A percentile compares a stretch with the other conserved stretches of the same genome.
phyloP scores from a whole-genome alignment of 2,329 filamentous ascomycete species.

The Tolypocladium nubicola region DNA sequence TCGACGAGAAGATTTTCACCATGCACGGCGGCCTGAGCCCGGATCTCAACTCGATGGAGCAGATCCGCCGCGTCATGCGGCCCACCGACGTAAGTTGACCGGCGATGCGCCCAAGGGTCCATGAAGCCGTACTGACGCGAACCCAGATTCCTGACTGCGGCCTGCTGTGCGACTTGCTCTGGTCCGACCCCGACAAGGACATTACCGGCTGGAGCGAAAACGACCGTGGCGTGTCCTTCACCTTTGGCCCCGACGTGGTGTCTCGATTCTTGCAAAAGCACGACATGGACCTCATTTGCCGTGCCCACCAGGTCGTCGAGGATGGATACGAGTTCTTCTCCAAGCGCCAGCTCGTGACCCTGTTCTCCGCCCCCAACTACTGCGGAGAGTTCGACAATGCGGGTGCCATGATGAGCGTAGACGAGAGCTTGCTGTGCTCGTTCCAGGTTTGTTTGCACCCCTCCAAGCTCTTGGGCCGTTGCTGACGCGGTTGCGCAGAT shows the following conservation, averaged over 20 bases:
- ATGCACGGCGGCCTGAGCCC: slow-evolving; percentile 98
- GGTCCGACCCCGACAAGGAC: slow-evolving; percentile 98
- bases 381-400: slow-evolving; percentile 99
- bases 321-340: slow-evolving; percentile 99
- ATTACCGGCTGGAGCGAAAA: slow-evolving; percentile 99
- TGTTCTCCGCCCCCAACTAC: slow-evolving; percentile 98
- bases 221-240: slow-evolving; percentile 96
- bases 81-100: slow-evolving; percentile 83
- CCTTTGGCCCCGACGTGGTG: slow-evolving; percentile 94
- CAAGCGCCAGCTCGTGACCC: slow-evolving; percentile 90
- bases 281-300: slow-evolving; percentile 98
- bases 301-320: slow-evolving; percentile 96
- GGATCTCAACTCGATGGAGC: slow-evolving; percentile 98
- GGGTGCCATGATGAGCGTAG: slow-evolving; percentile 99
- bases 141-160: slow-evolving; percentile 91
- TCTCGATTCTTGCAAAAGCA: slow-evolving; percentile 97
- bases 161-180: slow-evolving; percentile 91
- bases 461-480: not conserved
- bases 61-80: slow-evolving; percentile 97
- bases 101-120: not conserved
- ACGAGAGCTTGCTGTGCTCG: slow-evolving; percentile 94
- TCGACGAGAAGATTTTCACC: slow-evolving; percentile 99
- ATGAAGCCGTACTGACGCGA: slow-evolving; percentile 5
- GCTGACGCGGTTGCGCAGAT: slow-evolving; percentile 46
- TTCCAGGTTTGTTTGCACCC: slow-evolving; percentile 66